These are phyloP conservation scores for Phytophthora pini DNA, from an alignment of 352 stramenopile genomes.

Conservation along the genomic window DNA sequence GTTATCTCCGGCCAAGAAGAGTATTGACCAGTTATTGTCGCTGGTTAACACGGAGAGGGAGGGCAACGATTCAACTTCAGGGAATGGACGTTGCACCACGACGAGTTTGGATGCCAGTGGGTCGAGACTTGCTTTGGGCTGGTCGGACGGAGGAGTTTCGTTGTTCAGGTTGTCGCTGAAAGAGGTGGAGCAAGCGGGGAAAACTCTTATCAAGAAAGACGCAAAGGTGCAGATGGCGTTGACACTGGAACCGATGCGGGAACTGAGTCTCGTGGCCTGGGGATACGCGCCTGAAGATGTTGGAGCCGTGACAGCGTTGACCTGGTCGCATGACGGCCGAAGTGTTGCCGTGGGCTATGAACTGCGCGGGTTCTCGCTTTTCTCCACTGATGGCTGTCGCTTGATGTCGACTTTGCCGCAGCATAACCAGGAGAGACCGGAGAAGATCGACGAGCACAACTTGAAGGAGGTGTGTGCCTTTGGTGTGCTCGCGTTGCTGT, in stretches of 20 bases:
- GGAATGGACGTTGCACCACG: constrained; percentile 55
- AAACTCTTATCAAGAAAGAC: constrained; percentile 9
- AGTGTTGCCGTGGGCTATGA: constrained; percentile 76
- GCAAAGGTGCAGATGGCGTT: constrained; percentile 21
- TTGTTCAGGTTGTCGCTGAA: constrained; percentile 64
- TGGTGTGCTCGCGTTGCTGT: constrained; percentile 66
- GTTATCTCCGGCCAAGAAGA: constrained; percentile 56
- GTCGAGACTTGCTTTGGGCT: constrained; percentile 67
- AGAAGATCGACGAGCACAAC: constrained; percentile 20
- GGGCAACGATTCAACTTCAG: constrained; percentile 9
- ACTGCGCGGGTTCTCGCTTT: constrained; percentile 77
- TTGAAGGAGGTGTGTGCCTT: constrained; percentile 69
- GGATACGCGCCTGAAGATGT: constrained; percentile 65
- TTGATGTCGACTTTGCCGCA: constrained; percentile 87
- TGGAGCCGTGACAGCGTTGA: constrained; percentile 64
- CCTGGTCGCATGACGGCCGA: constrained; percentile 69
- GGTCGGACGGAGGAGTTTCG: constrained; percentile 75
- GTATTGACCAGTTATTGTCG: constrained; percentile 77
- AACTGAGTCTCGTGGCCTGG: constrained; percentile 69
- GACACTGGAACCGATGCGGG: constrained; percentile 61
- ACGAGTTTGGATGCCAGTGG: constrained; percentile 55
- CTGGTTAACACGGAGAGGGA: constrained; percentile 73
- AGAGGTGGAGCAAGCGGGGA: constrained; percentile 9
- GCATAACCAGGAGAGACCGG: constrained; percentile 65
- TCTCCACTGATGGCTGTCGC: constrained; percentile 79